Evolutionary conservation across 768 basidiomycete genomes (phyloP).

Genomic region (Mrakia blollopis): DNA sequence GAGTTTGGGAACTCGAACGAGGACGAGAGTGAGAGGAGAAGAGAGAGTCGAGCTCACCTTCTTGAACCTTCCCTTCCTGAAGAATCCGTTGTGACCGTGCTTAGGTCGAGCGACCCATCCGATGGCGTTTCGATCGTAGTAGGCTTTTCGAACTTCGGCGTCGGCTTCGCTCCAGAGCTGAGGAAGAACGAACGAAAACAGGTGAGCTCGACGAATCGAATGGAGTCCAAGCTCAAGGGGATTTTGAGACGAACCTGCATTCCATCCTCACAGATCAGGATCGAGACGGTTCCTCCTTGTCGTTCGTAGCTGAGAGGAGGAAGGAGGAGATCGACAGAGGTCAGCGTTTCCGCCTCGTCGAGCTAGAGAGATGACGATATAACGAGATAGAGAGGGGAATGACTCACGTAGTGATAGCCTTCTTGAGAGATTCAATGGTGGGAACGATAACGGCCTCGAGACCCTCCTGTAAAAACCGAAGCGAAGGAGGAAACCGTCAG

Average conservation of each 20-base stretch:
- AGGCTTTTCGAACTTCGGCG: slow-evolving; percentile 60
- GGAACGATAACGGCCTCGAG: slow-evolving; percentile 37
- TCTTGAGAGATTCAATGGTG: slow-evolving; percentile 58
- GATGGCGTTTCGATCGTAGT: slow-evolving; percentile 66
- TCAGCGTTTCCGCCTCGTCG: neutral
- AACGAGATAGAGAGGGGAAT: neutral
- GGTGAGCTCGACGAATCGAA: neutral
- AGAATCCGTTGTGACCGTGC: slow-evolving; percentile 65
- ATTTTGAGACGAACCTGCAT: slow-evolving; percentile 54
- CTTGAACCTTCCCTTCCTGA: slow-evolving; percentile 84
- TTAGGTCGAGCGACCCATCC: slow-evolving; percentile 78
- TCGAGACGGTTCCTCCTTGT: slow-evolving; percentile 76
- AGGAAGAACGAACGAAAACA: neutral
- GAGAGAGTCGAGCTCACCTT: slow-evolving; percentile 47
- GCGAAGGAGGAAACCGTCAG: neutral
- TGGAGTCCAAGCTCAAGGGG: too few species aligned
- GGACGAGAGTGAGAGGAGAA: neutral
- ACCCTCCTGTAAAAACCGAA: slow-evolving; percentile 26
- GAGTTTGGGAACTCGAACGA: too few species aligned
- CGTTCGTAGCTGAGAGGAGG: slow-evolving; percentile 52
- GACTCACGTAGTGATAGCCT: slow-evolving; percentile 68
- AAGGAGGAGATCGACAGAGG: neutral
- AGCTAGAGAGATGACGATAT: neutral
- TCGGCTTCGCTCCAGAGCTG: slow-evolving; percentile 51
- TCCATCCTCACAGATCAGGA: slow-evolving; percentile 80